A percentile compares a stretch with the other conserved stretches of the same genome.
phyloP scores from a whole-genome alignment of 345 rosid species.

The Bruguiera gymnorhiza region DNA sequence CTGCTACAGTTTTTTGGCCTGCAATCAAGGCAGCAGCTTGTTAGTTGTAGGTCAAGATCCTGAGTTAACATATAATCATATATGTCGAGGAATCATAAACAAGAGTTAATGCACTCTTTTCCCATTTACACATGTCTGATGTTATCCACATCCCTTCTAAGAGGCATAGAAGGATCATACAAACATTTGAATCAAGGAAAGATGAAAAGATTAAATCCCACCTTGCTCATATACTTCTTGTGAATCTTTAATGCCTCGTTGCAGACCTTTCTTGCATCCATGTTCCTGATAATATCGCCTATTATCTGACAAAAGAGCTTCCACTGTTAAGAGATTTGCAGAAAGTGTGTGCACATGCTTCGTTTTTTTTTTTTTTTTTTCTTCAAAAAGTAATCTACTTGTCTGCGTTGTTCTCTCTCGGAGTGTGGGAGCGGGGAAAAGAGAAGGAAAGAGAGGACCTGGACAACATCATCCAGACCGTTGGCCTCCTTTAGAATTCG shows the following conservation, averaged over 20 bases:
- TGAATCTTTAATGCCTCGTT: constrained; percentile 78
- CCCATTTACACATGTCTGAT: background rate
- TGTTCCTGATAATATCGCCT: constrained; percentile 61
- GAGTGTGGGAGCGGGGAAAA: background rate
- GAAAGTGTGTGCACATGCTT: background rate
- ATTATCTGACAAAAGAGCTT: constrained; percentile 49
- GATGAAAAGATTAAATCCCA: constrained; percentile 15
- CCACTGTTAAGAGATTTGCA: constrained; percentile 8
- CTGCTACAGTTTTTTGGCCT: constrained; percentile 40
- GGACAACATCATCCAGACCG: constrained; percentile 85
- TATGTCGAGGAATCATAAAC: background rate
- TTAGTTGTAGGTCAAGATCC: background rate
- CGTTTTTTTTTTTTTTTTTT: background rate
- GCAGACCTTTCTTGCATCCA: constrained; percentile 86
- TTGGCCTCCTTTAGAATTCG: constrained; percentile 77
- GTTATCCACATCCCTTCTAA: background rate
- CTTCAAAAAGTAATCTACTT: background rate
- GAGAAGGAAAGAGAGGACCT: constrained; percentile 40
- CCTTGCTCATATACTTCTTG: constrained; percentile 73
- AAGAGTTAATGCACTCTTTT: no score
- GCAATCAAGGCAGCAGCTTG: constrained; percentile 24
- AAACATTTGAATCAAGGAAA: background rate
- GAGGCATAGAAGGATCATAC: background rate
- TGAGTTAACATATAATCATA: no score
- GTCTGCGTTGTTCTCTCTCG: background rate